Conservation (phyloP, 768 basidiomycete genomes). For the Crepidotus variabilis region DNA sequence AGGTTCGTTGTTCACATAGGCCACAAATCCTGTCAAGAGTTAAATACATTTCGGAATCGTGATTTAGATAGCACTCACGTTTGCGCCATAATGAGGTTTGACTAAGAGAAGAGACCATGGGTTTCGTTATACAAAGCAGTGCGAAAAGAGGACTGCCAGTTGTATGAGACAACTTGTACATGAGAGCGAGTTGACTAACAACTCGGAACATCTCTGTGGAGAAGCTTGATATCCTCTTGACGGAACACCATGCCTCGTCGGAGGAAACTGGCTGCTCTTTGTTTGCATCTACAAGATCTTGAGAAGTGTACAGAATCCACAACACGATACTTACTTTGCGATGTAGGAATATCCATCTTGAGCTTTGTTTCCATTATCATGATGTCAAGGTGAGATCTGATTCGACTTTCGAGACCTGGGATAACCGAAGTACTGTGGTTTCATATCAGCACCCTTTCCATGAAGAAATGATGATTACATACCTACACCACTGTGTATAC, state of each 20-base stretch:
- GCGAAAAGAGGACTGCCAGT: constrained; percentile 31
- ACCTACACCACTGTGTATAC: neutral
- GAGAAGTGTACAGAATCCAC: neutral
- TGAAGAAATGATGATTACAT: neutral
- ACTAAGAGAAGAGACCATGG: constrained; percentile 19
- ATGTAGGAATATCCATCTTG: neutral
- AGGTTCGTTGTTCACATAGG: neutral
- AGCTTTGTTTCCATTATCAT: neutral
- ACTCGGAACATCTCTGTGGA: neutral
- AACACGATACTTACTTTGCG: neutral
- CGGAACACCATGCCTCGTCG: neutral
- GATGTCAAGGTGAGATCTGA: neutral
- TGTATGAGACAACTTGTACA: constrained; percentile 24
- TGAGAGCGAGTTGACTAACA: constrained; percentile 23
- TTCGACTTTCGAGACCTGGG: neutral
- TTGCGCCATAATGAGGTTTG: constrained; percentile 22
- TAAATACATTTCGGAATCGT: neutral
- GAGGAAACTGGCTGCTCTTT: neutral
- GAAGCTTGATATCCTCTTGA: neutral
- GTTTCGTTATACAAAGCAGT: constrained; percentile 28
- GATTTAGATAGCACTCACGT: constrained; percentile 16
- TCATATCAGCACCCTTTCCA: no score
- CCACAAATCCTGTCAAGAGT: neutral
- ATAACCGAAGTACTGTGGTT: neutral
- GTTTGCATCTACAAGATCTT: neutral